Conservation (phyloP, 179 eudicot species). For the Corrigiola litoralis region DNA sequence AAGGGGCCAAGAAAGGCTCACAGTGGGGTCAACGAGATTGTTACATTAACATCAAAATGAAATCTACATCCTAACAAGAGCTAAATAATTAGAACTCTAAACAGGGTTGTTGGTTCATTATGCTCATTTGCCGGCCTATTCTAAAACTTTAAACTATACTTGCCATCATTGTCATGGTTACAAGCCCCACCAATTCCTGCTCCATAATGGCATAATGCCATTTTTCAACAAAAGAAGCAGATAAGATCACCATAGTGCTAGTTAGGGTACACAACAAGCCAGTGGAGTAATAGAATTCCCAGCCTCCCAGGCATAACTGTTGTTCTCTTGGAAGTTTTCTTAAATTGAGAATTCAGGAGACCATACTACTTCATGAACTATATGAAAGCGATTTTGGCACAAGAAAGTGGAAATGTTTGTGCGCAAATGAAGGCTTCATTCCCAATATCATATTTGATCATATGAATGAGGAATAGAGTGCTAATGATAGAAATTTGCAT, state of each 20-base stretch:
- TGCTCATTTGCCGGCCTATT: neutral
- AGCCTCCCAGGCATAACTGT: no score
- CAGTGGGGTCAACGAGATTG: neutral
- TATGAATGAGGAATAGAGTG: no score
- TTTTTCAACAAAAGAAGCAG: constrained; percentile 3
- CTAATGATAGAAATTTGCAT: no score
- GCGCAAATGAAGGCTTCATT: no score
- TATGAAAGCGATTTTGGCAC: no score
- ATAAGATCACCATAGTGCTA: constrained; percentile 3
- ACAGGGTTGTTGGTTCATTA: neutral
- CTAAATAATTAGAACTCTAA: neutral
- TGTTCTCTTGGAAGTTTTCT: no score
- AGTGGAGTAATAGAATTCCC: no score
- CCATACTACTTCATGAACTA: no score
- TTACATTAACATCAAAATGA: neutral
- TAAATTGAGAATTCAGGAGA: no score
- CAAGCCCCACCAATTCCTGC: neutral
- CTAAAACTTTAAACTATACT: neutral
- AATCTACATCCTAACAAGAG: neutral
- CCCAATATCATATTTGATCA: no score
- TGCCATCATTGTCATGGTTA: constrained; percentile 3
- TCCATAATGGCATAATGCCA: no score
- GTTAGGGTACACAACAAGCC: neutral
- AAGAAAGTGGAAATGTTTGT: no score
- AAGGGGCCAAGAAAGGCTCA: constrained; percentile 2